A percentile compares a stretch with the other conserved stretches of the same genome.
Conservation (phyloP, 805 yeast genomes). For the Saturnispora silvae region DNA sequence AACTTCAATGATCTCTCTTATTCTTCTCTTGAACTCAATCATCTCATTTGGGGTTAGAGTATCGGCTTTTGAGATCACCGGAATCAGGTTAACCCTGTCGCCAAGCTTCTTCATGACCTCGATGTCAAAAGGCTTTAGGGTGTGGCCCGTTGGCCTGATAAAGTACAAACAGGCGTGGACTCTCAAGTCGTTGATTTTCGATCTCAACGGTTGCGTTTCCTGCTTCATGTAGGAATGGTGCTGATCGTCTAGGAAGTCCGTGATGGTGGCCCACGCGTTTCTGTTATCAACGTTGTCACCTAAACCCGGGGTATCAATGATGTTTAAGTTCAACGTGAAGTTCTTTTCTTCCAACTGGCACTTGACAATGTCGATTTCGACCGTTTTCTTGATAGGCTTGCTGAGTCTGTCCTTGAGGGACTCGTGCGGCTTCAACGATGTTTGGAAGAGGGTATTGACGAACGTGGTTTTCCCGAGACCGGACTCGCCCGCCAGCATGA, state of each 20-base stretch:
- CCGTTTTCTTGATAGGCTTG: slow-evolving; percentile 56
- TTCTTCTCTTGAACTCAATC: slow-evolving; percentile 57
- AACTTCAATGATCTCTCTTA: slow-evolving; percentile 73
- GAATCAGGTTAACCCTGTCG: slow-evolving; percentile 75
- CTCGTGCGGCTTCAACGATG: slow-evolving; percentile 51
- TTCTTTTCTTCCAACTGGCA: slow-evolving; percentile 81
- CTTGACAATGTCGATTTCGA: slow-evolving; percentile 66
- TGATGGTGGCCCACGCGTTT: slow-evolving; percentile 77
- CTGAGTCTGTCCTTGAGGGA: slow-evolving; percentile 46
- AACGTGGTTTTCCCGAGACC: slow-evolving; percentile 92
- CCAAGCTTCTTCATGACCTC: slow-evolving; percentile 79
- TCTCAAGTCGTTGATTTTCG: slow-evolving; percentile 60
- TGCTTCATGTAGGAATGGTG: slow-evolving; percentile 82
- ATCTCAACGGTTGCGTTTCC: slow-evolving; percentile 82
- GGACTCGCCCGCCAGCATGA: slow-evolving; percentile 85
- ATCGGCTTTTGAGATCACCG: slow-evolving; percentile 83
- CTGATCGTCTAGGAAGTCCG: slow-evolving; percentile 86
- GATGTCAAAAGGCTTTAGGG: slow-evolving; percentile 78
- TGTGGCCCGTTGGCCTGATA: slow-evolving; percentile 85
- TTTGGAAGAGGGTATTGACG: slow-evolving; percentile 74
- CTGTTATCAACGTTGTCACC: slow-evolving; percentile 84
- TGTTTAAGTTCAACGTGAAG: slow-evolving; percentile 63
- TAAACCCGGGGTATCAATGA: slow-evolving; percentile 89
- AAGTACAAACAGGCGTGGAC: slow-evolving; percentile 88
- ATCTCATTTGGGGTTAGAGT: slow-evolving; percentile 66